These are phyloP conservation scores for Cystobasidiaceae sp. DNA, from an alignment of 1,284 basidiomycete species.

Conservation along the genomic window DNA sequence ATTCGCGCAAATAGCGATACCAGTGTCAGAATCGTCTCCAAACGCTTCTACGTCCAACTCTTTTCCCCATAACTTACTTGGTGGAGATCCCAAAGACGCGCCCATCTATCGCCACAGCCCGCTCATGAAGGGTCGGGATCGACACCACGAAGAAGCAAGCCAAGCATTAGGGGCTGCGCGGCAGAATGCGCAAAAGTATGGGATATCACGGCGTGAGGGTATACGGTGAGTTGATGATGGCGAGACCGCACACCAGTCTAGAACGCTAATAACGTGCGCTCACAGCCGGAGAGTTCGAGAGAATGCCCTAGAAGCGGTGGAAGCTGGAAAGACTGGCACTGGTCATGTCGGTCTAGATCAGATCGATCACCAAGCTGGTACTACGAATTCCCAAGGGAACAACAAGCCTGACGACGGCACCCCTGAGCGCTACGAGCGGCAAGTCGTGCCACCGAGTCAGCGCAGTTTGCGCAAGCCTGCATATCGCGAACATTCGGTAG, in stretches of 20 bases:
- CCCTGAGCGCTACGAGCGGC: conserved; percentile 5
- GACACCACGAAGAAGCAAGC: conserved; percentile 28
- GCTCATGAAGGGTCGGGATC: conserved; percentile 23
- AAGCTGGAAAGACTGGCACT: conserved; percentile 12
- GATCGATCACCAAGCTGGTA: neutral
- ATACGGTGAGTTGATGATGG: neutral
- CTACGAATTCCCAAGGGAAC: neutral
- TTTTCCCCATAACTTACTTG: conserved; percentile 3
- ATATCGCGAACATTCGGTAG: neutral
- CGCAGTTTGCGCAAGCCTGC: conserved; percentile 14
- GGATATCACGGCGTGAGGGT: conserved; percentile 10
- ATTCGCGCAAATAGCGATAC: conserved; percentile 19
- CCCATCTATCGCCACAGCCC: conserved; percentile 17
- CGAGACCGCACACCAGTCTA: neutral
- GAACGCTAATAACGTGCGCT: neutral
- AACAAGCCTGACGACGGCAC: neutral
- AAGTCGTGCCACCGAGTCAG: neutral
- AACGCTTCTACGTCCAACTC: neutral
- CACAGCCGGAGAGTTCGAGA: conserved; percentile 21
- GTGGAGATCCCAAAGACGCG: conserved; percentile 24
- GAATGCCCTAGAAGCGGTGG: conserved; percentile 15
- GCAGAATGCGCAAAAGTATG: conserved; percentile 20
- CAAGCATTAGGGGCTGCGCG: conserved; percentile 16
- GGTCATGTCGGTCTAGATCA: neutral
- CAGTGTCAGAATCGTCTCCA: neutral